Evolutionary conservation across 2,329 filamentous ascomycete genomes (phyloP).

Genomic region (Malbranchea cinnamomea): DNA sequence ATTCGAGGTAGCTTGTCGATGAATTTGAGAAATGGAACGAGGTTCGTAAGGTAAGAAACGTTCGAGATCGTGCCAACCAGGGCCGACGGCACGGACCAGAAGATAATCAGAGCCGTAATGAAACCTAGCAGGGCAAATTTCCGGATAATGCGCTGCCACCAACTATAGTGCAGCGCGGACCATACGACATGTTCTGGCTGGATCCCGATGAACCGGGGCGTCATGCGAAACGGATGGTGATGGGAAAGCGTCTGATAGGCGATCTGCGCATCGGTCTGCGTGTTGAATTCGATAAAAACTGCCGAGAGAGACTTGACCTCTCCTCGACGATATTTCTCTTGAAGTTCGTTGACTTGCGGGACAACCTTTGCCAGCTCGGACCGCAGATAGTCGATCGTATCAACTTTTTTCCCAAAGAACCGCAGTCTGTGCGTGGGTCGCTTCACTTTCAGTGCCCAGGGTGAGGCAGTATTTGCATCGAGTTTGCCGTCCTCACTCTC

Average conservation of each 20-base stretch:
- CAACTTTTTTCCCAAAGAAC: constrained; percentile 64
- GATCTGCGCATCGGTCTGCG: constrained; percentile 67
- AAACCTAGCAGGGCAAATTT: constrained; percentile 53
- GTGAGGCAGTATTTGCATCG: constrained; percentile 16
- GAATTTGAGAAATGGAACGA: constrained; percentile 52
- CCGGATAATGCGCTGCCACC: constrained; percentile 69
- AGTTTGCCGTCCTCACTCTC: constrained; percentile 8
- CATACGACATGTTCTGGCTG: constrained; percentile 78
- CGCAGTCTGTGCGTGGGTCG: constrained; percentile 59
- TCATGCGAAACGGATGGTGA: constrained; percentile 74
- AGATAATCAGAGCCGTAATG: constrained; percentile 64
- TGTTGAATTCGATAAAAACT: constrained; percentile 79
- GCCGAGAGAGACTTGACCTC: constrained; percentile 53
- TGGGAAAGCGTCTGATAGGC: constrained; percentile 75
- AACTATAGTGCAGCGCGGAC: constrained; percentile 63
- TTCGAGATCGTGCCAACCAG: constrained; percentile 82
- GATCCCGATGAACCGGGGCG: constrained; percentile 72
- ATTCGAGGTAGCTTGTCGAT: constrained; percentile 52
- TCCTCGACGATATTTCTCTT: constrained; percentile 48
- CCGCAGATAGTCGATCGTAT: constrained; percentile 79
- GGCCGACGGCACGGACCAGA: constrained; percentile 66
- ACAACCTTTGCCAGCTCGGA: constrained; percentile 56
- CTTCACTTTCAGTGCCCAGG: constrained; percentile 29
- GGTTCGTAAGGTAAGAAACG: constrained; percentile 47
- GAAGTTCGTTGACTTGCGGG: constrained; percentile 50